Percentiles rank a stretch among this genome's conserved stretches.
Conservation (phyloP, 495 filamentous ascomycete genomes). For the Viridothelium virens region DNA sequence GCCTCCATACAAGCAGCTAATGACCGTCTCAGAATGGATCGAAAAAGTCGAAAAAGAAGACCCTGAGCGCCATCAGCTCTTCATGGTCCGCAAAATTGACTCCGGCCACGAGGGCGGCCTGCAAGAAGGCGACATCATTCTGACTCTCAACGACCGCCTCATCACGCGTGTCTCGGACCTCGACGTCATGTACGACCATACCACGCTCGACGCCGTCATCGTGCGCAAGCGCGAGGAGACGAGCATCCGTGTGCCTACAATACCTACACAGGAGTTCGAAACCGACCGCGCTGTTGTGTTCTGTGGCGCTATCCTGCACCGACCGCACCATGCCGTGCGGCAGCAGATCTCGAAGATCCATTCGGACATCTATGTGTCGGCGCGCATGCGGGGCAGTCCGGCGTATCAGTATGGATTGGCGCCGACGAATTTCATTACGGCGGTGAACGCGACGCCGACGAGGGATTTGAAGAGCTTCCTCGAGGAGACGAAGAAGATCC, state of each 20-base stretch:
- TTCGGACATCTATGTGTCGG: conserved; percentile 93
- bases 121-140: conserved; percentile 84
- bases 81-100: conserved; percentile 95
- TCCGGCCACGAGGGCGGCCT: conserved; percentile 58
- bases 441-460: conserved; percentile 82
- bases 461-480: conserved; percentile 74
- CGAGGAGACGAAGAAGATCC: conserved; percentile 70
- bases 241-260: conserved; percentile 70
- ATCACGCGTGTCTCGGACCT: conserved; percentile 89
- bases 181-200: conserved; percentile 92
- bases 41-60: conserved; percentile 77
- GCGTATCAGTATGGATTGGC: conserved; percentile 88
- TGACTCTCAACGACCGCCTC: conserved; percentile 82
- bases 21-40: conserved; percentile 61
- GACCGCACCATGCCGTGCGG: conserved; percentile 89
- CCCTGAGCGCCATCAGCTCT: conserved; percentile 85
- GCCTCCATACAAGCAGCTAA: neutral
- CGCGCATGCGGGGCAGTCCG: conserved; percentile 63
- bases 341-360: conserved; percentile 97
- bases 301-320: conserved; percentile 88
- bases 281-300: conserved; percentile 87
- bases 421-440: conserved; percentile 94
- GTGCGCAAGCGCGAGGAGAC: conserved; percentile 81
- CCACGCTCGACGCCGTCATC: conserved; percentile 72
- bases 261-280: conserved; percentile 82